Base-by-base conservation (phyloP, 2,329 filamentous ascomycete genomes). In the Cladosporium cucumerinum region DNA sequence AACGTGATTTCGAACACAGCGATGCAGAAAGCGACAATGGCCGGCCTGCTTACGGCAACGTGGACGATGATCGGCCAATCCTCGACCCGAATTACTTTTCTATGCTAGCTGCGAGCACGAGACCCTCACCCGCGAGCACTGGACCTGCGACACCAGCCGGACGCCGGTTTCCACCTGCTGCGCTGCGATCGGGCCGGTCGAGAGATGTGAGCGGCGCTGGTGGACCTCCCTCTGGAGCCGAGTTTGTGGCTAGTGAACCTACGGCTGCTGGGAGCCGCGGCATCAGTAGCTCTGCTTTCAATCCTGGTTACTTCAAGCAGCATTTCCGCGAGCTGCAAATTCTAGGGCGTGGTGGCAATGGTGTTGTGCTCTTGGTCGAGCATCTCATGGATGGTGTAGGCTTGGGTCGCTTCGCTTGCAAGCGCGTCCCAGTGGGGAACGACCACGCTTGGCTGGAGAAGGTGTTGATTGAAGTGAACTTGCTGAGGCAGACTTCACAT, bases 381-480 rank as follows among this genome's bases (percentile, higher is more conserved):
- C 95, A 99, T 78, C 85, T 96, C 69, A 87, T 99, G 65, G 95
- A 98, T 76, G 89, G 92, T 25, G 94, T 96, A 52, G 86, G 88
- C 34, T 82, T 99, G 1, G 95, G 95, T 1, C 86, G 95, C 69
- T 99, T 96, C 77, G 95, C 95, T 14, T 99, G 95, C 82, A 99
- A 99, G 78, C 87, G 96, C 54, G 93, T 99, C 0, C 96, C 95
- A 0, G 95, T 99, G 1, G 81, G 95, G 16, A 90, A 99, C 73
- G 92, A 98, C 72, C 94, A 97, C 73, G 87, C 89, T 67, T 97
- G 95, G 96, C 82, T 99, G 16, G 92, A 97, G 77, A 98, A 97
- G 78, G 89, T 98, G 2, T 82, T 99, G 60, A 85, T 95, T 54
- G 95, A 99, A 77, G 96, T 99, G 2, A 93, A 97, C 78, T 82